Percentiles rank a stretch among this genome's conserved stretches.
Conservation (phyloP, 1,284 basidiomycete genomes). For the Mrakiaceae sp. region DNA sequence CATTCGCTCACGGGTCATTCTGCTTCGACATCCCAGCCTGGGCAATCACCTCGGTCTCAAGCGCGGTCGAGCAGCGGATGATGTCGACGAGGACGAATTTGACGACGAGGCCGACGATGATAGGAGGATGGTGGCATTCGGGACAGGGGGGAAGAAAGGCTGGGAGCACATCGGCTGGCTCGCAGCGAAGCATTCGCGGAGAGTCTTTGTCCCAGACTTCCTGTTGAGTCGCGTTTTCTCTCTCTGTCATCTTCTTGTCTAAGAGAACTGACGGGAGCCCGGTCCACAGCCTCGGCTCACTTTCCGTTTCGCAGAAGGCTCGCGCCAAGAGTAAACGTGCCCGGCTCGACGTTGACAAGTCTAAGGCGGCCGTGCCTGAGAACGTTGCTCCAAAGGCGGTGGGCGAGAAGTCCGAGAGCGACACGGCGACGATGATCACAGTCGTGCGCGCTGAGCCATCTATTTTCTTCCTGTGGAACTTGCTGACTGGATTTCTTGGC, state of each 20-base stretch:
- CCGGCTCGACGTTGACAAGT: constrained; percentile 43
- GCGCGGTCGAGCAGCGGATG: constrained; percentile 36
- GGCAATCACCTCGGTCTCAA: constrained; percentile 31
- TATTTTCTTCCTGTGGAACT: neutral
- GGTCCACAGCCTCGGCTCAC: constrained; percentile 55
- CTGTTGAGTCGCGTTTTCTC: constrained; percentile 46
- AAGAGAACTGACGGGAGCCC: too few species aligned
- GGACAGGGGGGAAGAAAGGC: constrained; percentile 38
- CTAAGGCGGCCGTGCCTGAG: neutral
- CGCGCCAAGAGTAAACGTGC: constrained; percentile 48
- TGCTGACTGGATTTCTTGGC: neutral
- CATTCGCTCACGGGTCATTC: neutral
- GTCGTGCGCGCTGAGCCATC: neutral
- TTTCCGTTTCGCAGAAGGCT: constrained; percentile 64
- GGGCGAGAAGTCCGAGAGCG: neutral
- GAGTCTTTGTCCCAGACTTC: constrained; percentile 62
- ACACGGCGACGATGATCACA: neutral
- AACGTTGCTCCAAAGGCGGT: neutral
- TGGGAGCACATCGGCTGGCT: constrained; percentile 65
- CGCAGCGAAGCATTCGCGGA: constrained; percentile 57
- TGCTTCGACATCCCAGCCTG: constrained; percentile 44
- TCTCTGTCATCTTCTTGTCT: neutral
- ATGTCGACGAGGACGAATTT: constrained; percentile 25
- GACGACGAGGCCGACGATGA: constrained; percentile 23
- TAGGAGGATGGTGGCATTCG: too few species aligned